Evolutionary conservation across 1,284 basidiomycete genomes (phyloP), one percentile per base, ranked within the genome.

Genomic region (Austropuccinia psidii): DNA sequence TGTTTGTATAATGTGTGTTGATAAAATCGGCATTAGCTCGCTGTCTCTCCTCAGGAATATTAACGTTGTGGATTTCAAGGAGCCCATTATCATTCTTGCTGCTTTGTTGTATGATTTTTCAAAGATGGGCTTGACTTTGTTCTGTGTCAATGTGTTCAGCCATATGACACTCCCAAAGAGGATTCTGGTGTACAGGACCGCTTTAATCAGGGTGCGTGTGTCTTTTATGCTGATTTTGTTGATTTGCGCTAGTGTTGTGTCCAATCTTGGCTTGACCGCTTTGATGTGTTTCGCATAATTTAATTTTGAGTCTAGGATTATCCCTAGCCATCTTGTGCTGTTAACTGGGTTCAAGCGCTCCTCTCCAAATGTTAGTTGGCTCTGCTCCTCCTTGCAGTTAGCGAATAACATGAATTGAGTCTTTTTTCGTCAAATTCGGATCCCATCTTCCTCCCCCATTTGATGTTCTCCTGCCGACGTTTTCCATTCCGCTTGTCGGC

Each of bases 101-200:
- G 66, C 49, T 45, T 68, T 8, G 37, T 55, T 29, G 6, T 39
- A 39, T 6, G 55, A 9, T 3, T 21, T n/a, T 27, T 52, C 33
- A 21, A 68, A 29, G 2, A 68, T 27, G 11, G 37, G 19, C 5
- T 31, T 27, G 4, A 57, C 47, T 9, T 9, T 68, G 9, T 55
- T 54, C n/a, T 19, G 17, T 17, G 35, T 55, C 15, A n/a, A 21
- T 43, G 31, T 7, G 0, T 31, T 68, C 24, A 57, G 52, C 66
- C 66, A 68, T 6, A 68, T 24, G 27, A 68, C 13, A 39, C 66
- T 68, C 1, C 66, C 66, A 57, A 54, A 68, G 2, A 68, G 35
- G 15, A 57, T n/a, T 37, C 49, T 24, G 0, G 52, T 31, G 7
- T 43, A 39, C 31, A 68, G 11, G 21, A 57, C 66, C 17, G 66